Evolutionary conservation across 495 filamentous ascomycete genomes (phyloP), one percentile per base, ranked within the genome.

Genomic region (Elaphomyces granulatus): DNA sequence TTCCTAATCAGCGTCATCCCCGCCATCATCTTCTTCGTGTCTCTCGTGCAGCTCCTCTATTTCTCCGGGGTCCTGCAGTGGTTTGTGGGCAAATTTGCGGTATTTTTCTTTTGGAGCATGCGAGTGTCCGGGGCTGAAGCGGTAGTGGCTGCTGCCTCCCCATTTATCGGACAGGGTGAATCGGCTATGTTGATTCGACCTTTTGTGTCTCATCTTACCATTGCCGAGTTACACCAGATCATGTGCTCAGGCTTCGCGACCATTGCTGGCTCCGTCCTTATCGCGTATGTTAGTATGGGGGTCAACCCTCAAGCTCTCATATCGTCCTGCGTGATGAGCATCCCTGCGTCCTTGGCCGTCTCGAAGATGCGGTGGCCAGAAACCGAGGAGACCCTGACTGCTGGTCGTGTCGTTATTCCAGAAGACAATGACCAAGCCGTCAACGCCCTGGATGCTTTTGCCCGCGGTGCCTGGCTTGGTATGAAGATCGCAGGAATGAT

Each of bases 91-190:
- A 94, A 94, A 47, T 83, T 88, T 46, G 85, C 87, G 45, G 66
- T 75, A 36, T 83, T 93, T 59, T 92, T 94, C 72, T 90, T 87
- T 71, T 92, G 83, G 80, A 67, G 60, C 32, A 77, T 94, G 68
- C 68, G 74, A 7, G 83, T 93, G n/a, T 90, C 84, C n/a, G 87
- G 87, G 31, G 84, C 82, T 34, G 87, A 94, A 54, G 84, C 87
- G 16, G 81, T 94, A 20, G 87, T 94, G 19, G 87, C 87, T 20
- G 81, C 86, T 32, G 87, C 87, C n/a, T 87, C 86, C 3, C 87
- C 87, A 1, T 94, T 94, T 61, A 87, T 94, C 47, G 87, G 87
- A 20, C 86, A 90, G 62, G 87, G 87, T 45, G 87, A 94, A 66
- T 87, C 81, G 6, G 87, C 83, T 23, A 88, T 94, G 80, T 63